Evolutionary conservation across 2,329 filamentous ascomycete genomes (phyloP).

Genomic region (Bipolaris cookei): DNA sequence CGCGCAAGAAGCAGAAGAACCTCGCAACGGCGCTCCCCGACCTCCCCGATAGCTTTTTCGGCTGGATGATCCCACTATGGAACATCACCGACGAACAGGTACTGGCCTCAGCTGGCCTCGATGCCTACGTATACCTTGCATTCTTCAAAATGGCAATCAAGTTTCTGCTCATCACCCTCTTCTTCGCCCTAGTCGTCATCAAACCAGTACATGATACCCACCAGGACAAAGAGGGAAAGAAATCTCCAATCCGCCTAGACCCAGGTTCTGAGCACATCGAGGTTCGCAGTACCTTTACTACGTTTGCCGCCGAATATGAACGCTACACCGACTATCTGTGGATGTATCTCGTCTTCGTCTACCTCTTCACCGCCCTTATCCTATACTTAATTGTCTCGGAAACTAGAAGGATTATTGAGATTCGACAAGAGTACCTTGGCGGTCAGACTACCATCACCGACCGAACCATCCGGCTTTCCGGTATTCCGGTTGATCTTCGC

Average conservation of each 20-base stretch:
- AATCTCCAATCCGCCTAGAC: conserved; percentile 35
- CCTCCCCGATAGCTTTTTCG: conserved; percentile 83
- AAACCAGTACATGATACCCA: conserved; percentile 83
- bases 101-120: conserved; percentile 85
- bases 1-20: conserved; percentile 77
- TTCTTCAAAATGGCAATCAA: conserved; percentile 97
- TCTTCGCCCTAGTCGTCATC: conserved; percentile 81
- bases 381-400: conserved; percentile 83
- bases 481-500: conserved; percentile 79
- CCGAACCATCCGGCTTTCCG: conserved; percentile 87
- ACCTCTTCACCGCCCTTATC: conserved; percentile 83
- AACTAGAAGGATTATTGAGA: conserved; percentile 82
- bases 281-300: conserved; percentile 29
- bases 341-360: conserved; percentile 94
- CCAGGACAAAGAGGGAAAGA: conserved; percentile 36
- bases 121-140: conserved; percentile 93
- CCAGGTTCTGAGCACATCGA: conserved; percentile 25
- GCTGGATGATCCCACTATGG: conserved; percentile 90
- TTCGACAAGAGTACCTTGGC: conserved; percentile 89
- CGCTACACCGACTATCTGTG: conserved; percentile 71
- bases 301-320: conserved; percentile 43
- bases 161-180: conserved; percentile 77
- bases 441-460: conserved; percentile 96
- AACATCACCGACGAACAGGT: conserved; percentile 87
- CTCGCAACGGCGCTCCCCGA: conserved; percentile 72